These are phyloP conservation scores for Cutaneotrichosporon cutaneum DNA, from an alignment of 1,284 basidiomycete species.

Conservation along the genomic window DNA sequence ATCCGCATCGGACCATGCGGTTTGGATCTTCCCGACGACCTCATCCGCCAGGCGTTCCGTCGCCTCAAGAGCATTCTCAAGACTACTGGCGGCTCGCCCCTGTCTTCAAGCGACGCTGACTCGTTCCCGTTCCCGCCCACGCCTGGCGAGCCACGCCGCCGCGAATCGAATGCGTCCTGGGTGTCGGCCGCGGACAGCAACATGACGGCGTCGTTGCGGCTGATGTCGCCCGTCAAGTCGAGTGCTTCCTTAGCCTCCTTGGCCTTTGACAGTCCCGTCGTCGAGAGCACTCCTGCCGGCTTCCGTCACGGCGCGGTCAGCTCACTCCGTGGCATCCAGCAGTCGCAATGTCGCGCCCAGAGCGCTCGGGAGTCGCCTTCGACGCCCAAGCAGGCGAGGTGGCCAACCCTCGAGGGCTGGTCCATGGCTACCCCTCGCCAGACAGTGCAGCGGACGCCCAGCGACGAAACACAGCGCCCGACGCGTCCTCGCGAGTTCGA, in stretches of 20 bases:
- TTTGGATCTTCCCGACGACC: slow-evolving; percentile 35
- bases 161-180: slow-evolving; percentile 23
- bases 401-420: slow-evolving; percentile 25
- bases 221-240: slow-evolving; percentile 32
- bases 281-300: not conserved
- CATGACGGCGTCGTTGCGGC: slow-evolving; percentile 12
- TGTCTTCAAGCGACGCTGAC: slow-evolving; percentile 2
- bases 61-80: slow-evolving; percentile 37
- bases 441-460: not conserved
- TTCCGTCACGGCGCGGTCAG: not conserved
- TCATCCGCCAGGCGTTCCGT: slow-evolving; percentile 40
- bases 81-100: slow-evolving; percentile 15
- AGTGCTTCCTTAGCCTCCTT: slow-evolving; percentile 25
- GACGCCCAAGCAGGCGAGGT: slow-evolving; percentile 7
- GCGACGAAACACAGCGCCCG: not conserved
- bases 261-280: slow-evolving; percentile 5
- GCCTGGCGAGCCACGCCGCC: not conserved
- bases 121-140: slow-evolving; percentile 29
- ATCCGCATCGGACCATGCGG: slow-evolving; percentile 31
- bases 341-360: slow-evolving; percentile 11
- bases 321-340: slow-evolving; percentile 17
- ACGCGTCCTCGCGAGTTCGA: not conserved
- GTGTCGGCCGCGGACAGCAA: slow-evolving; percentile 21
- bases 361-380: not conserved
- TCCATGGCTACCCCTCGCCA: slow-evolving; percentile 14